Evolutionary conservation across 1,284 basidiomycete species (phyloP).

Genomic region (Papiliotrema nemorosa): DNA sequence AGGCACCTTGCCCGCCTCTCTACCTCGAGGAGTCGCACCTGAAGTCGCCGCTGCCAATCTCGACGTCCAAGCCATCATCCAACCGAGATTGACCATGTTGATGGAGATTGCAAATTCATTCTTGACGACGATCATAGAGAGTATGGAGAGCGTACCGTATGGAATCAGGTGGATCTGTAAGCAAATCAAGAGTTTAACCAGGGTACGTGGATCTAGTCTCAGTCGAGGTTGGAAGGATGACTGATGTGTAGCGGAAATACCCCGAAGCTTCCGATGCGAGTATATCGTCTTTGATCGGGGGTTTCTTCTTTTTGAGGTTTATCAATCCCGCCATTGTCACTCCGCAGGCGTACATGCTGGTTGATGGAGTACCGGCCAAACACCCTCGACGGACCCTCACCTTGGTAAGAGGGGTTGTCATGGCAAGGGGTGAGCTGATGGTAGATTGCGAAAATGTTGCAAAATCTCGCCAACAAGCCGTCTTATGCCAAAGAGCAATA

Average conservation of each 20-base stretch:
- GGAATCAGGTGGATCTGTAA: slow-evolving; percentile 99
- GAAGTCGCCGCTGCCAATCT: slow-evolving; percentile 88
- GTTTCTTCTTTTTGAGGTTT: slow-evolving; percentile 99
- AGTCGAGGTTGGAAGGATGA: neutral
- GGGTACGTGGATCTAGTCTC: slow-evolving; percentile 56
- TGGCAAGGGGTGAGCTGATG: slow-evolving; percentile 7
- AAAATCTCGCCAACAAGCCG: slow-evolving; percentile 98
- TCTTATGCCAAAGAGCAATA: slow-evolving; percentile 96
- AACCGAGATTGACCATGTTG: slow-evolving; percentile 91
- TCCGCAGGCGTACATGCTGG: slow-evolving; percentile 98
- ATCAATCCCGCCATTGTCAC: slow-evolving; percentile 99
- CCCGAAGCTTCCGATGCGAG: slow-evolving; percentile 96
- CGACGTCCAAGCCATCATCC: slow-evolving; percentile 96
- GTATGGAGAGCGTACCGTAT: slow-evolving; percentile 95
- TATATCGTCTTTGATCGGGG: slow-evolving; percentile 96
- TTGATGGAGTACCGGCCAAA: slow-evolving; percentile 94
- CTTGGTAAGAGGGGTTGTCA: slow-evolving; percentile 57
- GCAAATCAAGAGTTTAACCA: slow-evolving; percentile 92
- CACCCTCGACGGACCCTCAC: slow-evolving; percentile 94
- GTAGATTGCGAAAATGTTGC: slow-evolving; percentile 98
- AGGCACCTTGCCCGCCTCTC: slow-evolving; percentile 79
- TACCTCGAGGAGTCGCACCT: slow-evolving; percentile 86
- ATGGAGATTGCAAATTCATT: slow-evolving; percentile 99
- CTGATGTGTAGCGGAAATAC: slow-evolving; percentile 75
- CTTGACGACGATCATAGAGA: slow-evolving; percentile 95